Base-by-base conservation (phyloP, 2,329 filamentous ascomycete genomes). In the Coleophoma eucalyptorum region DNA sequence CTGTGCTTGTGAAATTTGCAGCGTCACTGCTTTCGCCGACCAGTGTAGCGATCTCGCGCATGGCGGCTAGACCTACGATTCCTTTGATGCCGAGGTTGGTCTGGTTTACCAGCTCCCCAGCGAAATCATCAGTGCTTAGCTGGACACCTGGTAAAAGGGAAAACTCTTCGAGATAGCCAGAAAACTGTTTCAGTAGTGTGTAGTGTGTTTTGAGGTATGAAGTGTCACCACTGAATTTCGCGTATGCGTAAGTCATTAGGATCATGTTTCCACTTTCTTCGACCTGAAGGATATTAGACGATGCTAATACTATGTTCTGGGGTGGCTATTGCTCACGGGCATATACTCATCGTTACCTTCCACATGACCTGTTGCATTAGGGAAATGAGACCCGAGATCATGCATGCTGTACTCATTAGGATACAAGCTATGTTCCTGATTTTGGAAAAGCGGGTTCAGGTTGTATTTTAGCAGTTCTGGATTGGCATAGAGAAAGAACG, bases 101-200 rank as follows among this genome's bases (percentile, higher is more conserved):
- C 64, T 90, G 86, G 46, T 89, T 79, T 10, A 84, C 80, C 43
- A 90, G 73, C 79, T 84, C 86, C 43, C 87, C 87, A 15, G 87
- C 87, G 62, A 90, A 90, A 65, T 91, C 87, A 60, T 91, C 87
- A 11, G 87, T 91, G 46, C 81, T 88, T 11, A 91, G 77, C 67
- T 90, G 87, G 55, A 86, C 87, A 32, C 80, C 78, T 15, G 87
- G 87, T 50, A 86, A 77, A 33, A 90, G 73, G 18, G 84, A 82
- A 65, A 81, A 87, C 45, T 87, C 79, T 20, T 89, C 80, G 13
- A 91, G 74, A 62, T 90, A 90, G 5, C 79, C 77, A 1, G 86
- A 89, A 86, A 87, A 91, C 63, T 89, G 84, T 61, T 81, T 85
- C 84, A 84, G 89, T n/a, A 90, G 70, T 33, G 70, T 68, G 66